Evolutionary conservation across 148 eudicot genomes (phyloP), one percentile per base, ranked within the genome.

Genomic region (Agrostemma githago): DNA sequence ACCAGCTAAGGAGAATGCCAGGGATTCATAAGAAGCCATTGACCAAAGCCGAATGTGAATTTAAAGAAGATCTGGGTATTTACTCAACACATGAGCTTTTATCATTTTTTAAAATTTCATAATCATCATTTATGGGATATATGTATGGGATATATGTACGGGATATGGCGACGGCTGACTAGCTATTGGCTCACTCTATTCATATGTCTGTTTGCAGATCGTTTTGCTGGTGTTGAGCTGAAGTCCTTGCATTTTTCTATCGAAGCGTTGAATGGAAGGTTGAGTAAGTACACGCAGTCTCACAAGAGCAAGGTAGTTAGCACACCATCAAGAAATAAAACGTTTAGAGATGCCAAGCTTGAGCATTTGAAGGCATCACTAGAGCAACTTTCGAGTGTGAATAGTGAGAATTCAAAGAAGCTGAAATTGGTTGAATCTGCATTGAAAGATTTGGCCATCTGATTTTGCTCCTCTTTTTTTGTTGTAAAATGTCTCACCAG

Each of bases 161-260:
- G 12, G 10, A 65, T 39, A 62, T 62, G 14, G 14, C 15, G 9
- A 15, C n/a, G 62, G 69, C 15, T 15, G 9, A 15, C n/a, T 2
- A 48, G 19, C 1, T 15, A 66, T 66, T 19, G 21, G 46, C 48
- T 40, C 19, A 2, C 71, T 6, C 42, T 59, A 14, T 56, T 15
- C 46, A 42, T 53, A 26, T 72, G 59, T 39, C 37, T 46, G 68
- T 58, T 77, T 86, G 84, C 96, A 95, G 99, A 96, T 80, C 85
- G 80, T 63, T 96, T 85, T 82, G 78, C 81, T 8, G 84, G 77
- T 66, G 81, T 88, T 65, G 99, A 96, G 84, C 85, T 92, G 83
- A 94, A 88, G 81, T 92, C 99, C 63, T 76, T 96, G 81, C 92
- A 66, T 77, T 87, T 92, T 76, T 82, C 97, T 15, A 88, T 90